Evolutionary conservation across 176 grass and related monocot species (phyloP).

Genomic region (Guadua angustifolia): DNA sequence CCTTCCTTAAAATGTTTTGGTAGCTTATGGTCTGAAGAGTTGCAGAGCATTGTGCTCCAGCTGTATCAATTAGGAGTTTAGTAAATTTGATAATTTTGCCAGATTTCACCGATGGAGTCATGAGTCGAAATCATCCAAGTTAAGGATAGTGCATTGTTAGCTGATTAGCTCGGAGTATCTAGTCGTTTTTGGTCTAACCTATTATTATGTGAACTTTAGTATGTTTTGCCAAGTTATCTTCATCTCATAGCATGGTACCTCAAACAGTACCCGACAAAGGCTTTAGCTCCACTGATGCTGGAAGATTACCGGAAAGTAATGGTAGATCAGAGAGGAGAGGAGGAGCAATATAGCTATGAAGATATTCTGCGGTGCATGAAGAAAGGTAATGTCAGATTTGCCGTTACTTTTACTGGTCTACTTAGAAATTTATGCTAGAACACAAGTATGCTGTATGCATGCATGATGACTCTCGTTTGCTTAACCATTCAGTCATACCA

Average conservation of each 20-base stretch:
- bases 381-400: constrained; percentile 62
- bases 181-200: neutral
- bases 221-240: constrained; percentile 6
- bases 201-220: constrained; percentile 27
- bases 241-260: constrained; percentile 30
- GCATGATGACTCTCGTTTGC: constrained; percentile 23
- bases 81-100: neutral
- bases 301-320: constrained; percentile 91
- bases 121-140: neutral
- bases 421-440: constrained; percentile 1
- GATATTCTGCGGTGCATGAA: constrained; percentile 83
- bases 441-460: constrained; percentile 19
- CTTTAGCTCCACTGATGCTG: constrained; percentile 94
- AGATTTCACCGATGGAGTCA: neutral
- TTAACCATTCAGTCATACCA: constrained; percentile 69
- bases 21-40: neutral
- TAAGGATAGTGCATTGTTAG: neutral
- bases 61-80: neutral
- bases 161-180: neutral
- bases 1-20: neutral
- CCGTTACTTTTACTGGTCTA: constrained; percentile 33
- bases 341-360: constrained; percentile 75
- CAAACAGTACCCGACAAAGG: constrained; percentile 92
- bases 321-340: constrained; percentile 76
- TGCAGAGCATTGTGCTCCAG: neutral